Percentiles rank a stretch among this genome's conserved stretches.
Conservation (phyloP, 495 filamentous ascomycete species). For the Pyrenula aspistea region DNA sequence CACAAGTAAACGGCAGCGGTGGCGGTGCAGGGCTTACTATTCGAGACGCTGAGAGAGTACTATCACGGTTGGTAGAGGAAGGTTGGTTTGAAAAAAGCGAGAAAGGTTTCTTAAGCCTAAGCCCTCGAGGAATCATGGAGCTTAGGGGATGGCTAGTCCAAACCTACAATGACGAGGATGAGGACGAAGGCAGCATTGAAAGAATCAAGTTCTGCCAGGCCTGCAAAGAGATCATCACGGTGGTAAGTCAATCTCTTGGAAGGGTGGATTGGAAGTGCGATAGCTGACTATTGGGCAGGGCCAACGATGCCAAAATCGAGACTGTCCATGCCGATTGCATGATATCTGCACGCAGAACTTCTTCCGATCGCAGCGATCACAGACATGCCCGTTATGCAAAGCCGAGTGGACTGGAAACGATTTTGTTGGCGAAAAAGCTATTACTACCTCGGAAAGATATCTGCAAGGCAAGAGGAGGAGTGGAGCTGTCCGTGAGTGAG, state of each 20-base stretch:
- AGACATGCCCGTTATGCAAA: slow-evolving; percentile 64
- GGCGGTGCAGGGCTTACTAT: slow-evolving; percentile 47
- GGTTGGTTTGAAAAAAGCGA: slow-evolving; percentile 72
- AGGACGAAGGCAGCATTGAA: slow-evolving; percentile 25
- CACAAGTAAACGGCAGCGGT: slow-evolving; percentile 18
- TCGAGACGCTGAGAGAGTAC: slow-evolving; percentile 59
- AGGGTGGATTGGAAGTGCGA: neutral
- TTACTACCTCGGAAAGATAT: slow-evolving; percentile 19
- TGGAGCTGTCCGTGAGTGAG: slow-evolving; percentile 5
- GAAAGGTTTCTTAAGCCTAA: slow-evolving; percentile 62
- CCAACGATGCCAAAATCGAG: slow-evolving; percentile 60
- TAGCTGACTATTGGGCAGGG: slow-evolving; percentile 31
- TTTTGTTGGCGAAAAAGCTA: slow-evolving; percentile 74
- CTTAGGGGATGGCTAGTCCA: slow-evolving; percentile 67
- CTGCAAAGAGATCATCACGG: slow-evolving; percentile 82
- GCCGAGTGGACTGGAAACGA: slow-evolving; percentile 58
- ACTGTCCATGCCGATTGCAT: slow-evolving; percentile 63
- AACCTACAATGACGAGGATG: slow-evolving; percentile 69
- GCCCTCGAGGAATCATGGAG: slow-evolving; percentile 71
- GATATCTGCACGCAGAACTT: slow-evolving; percentile 62
- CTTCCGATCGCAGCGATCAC: slow-evolving; percentile 50
- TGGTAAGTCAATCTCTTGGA: slow-evolving; percentile 30
- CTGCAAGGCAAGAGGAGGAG: slow-evolving; percentile 20
- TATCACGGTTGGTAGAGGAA: slow-evolving; percentile 59
- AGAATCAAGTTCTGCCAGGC: slow-evolving; percentile 79